A percentile compares a stretch with the other conserved stretches of the same genome.
Evolutionary conservation across 1,284 basidiomycete species (phyloP).

Genomic region (Tilletia indica): DNA sequence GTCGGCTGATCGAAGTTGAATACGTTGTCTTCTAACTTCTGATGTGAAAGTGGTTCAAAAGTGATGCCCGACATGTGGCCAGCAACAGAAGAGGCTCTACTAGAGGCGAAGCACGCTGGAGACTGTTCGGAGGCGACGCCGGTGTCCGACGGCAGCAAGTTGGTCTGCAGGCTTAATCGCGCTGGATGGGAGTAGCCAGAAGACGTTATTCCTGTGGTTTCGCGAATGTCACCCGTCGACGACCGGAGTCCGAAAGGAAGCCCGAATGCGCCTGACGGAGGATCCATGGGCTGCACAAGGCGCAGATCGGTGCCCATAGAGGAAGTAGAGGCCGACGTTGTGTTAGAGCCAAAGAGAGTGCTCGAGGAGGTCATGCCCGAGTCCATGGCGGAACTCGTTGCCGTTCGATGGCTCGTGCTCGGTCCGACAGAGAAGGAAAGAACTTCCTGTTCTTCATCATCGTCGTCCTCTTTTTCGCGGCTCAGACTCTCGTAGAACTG

Average conservation of each 20-base stretch:
- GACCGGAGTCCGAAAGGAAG: not conserved
- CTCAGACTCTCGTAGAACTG: conserved; percentile 10
- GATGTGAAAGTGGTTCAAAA: not conserved
- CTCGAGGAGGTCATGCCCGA: not conserved
- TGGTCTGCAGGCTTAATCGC: not conserved
- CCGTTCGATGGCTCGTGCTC: not conserved
- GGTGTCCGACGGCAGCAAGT: not conserved
- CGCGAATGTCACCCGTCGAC: not conserved
- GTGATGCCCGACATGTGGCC: conserved; percentile 1
- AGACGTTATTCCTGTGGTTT: not conserved
- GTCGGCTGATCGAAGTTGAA: conserved; percentile 10
- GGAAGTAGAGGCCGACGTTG: not conserved
- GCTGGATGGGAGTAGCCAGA: not conserved
- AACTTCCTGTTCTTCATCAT: not conserved
- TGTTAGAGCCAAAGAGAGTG: not conserved
- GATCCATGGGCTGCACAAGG: conserved; percentile 6
- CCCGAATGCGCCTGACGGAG: conserved; percentile 5
- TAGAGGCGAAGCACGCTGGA: not conserved
- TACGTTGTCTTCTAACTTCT: not conserved
- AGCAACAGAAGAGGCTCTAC: conserved; percentile 7
- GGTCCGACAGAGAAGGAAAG: not conserved
- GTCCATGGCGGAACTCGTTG: not conserved
- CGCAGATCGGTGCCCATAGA: not conserved
- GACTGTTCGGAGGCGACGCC: not conserved
- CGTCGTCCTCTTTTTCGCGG: conserved; percentile 8